A percentile compares a stretch with the other conserved stretches of the same genome.
phyloP scores from a whole-genome alignment of 768 basidiomycete genomes.

The Rhodotorula paludigena region DNA sequence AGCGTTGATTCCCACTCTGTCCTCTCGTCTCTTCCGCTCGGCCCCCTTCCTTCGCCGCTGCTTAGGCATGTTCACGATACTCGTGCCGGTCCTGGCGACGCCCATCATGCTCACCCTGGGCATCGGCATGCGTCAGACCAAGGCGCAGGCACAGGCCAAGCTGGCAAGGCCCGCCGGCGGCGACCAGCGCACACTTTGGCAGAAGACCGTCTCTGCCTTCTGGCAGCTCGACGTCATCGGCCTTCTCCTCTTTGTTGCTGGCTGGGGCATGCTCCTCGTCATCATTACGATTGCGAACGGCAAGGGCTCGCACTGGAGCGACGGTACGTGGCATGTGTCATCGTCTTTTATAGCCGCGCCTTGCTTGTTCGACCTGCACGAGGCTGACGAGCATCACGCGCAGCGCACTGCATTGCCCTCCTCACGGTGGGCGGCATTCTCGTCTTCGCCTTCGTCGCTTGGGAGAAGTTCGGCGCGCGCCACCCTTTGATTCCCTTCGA shows the following conservation, averaged over 20 bases:
- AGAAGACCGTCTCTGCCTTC: conserved; percentile 36
- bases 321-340: conserved; percentile 13
- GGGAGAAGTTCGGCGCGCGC: conserved; percentile 44
- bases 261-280: conserved; percentile 44
- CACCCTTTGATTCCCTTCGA: conserved; percentile 46
- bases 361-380: no score
- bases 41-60: no score
- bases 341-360: no score
- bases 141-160: not conserved
- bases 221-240: conserved; percentile 47
- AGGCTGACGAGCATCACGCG: no score
- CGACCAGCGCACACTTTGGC: not conserved
- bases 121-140: conserved; percentile 28
- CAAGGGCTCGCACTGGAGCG: conserved; percentile 43
- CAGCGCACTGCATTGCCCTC: conserved; percentile 44
- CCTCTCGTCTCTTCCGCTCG: no score
- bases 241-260: conserved; percentile 44
- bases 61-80: conserved; percentile 45
- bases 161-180: not conserved
- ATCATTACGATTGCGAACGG: conserved; percentile 46
- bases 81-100: conserved; percentile 42
- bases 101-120: conserved; percentile 46
- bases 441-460: conserved; percentile 42
- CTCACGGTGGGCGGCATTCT: conserved; percentile 42
- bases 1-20: not conserved